These are phyloP conservation scores for Pythium rhizo-oryzae DNA, from an alignment of 352 stramenopile species.

Conservation along the genomic window DNA sequence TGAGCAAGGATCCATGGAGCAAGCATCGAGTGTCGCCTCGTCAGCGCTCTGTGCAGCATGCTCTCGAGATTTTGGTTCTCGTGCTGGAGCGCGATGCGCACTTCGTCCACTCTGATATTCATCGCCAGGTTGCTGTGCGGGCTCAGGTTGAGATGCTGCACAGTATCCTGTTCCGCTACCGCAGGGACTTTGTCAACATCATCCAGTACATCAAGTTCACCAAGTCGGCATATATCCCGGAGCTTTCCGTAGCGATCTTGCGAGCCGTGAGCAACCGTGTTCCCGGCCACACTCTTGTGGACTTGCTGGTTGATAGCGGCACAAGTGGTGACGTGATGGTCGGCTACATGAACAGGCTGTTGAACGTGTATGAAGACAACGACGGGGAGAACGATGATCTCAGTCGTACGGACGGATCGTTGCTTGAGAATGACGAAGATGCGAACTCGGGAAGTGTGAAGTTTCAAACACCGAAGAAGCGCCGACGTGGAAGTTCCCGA, in stretches of 20 bases:
- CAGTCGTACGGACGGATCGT: background rate
- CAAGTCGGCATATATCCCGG: slow-evolving; percentile 70
- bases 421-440: slow-evolving; percentile 31
- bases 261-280: slow-evolving; percentile 71
- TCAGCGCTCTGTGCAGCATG: slow-evolving; percentile 74
- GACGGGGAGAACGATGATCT: slow-evolving; percentile 26
- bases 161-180: slow-evolving; percentile 71
- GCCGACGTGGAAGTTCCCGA: slow-evolving; percentile 8
- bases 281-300: slow-evolving; percentile 57
- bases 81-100: slow-evolving; percentile 69
- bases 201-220: slow-evolving; percentile 87
- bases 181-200: slow-evolving; percentile 77
- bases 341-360: slow-evolving; percentile 79
- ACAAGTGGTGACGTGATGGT: slow-evolving; percentile 68
- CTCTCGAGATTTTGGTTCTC: slow-evolving; percentile 76
- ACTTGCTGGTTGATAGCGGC: slow-evolving; percentile 70
- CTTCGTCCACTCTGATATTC: slow-evolving; percentile 66
- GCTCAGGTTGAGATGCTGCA: slow-evolving; percentile 80
- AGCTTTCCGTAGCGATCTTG: slow-evolving; percentile 71
- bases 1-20: slow-evolving; percentile 22
- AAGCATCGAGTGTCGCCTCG: slow-evolving; percentile 35
- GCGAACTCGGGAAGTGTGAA: slow-evolving; percentile 30
- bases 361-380: slow-evolving; percentile 66
- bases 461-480: slow-evolving; percentile 45
- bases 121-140: slow-evolving; percentile 57